Evolutionary conservation across 495 filamentous ascomycete species (phyloP), one percentile per base, ranked within the genome.

Genomic region (Cercophora scortea): DNA sequence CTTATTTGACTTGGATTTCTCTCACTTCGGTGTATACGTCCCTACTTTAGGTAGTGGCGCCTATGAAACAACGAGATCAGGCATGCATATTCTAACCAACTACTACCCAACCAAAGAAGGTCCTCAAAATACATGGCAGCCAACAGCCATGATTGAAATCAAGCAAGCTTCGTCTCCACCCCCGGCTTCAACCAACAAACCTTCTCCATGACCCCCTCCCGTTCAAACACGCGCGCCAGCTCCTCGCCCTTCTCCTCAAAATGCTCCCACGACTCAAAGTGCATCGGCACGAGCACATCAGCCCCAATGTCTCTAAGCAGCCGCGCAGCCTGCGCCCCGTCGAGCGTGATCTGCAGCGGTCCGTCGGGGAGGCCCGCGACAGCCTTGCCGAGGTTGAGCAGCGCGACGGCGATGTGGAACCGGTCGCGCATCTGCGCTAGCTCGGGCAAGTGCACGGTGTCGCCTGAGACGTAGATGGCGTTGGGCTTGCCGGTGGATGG

Each of bases 171-270:
- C 36, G 51, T 62, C 55, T 56, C 51, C 33, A 56, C 52, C 13
- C 67, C 67, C 5, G 60, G 65, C 51, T 64, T 52, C 52, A 70
- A 36, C 65, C 66, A 71, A 32, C 56, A 8, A 8, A 71, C 68
- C 52, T 59, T 82, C 61, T 88, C 82, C 6, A 74, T 69, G 41
- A 78, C 74, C 46, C 88, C 75, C 10, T 81, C 75, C 10, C 57
- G 60, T 34, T 81, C 77, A 49, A 91, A 85, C 10, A 67, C 66
- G 40, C 75, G 74, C 39, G 72, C 73, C 54, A 71, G 52, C n/a
- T 49, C 49, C n/a, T 55, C 55, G 17, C 46, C 47, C 15, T 50
- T 54, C 54, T 79, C 65, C 3, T 56, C 66, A 49, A 79, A 81
- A 56, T 80, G 77, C 0, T 50, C 57, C 77, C 77, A 81, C 1